These are phyloP conservation scores for Knoxdaviesia proteae DNA, from an alignment of 2,329 filamentous ascomycete species.

Conservation along the genomic window DNA sequence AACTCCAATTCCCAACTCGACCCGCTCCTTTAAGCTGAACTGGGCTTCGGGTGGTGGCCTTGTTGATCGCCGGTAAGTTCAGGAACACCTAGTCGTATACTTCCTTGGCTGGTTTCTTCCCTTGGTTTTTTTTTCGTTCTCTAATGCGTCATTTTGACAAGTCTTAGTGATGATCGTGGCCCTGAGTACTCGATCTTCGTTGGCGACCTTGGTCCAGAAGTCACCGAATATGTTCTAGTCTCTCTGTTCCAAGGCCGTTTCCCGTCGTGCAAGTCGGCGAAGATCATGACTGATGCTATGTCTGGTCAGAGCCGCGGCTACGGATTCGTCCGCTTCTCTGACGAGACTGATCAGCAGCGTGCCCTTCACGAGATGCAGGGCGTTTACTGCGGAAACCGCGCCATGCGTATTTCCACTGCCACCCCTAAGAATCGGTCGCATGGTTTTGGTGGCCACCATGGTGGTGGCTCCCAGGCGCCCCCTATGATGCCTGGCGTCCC, in stretches of 20 bases:
- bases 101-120: background rate
- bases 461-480: constrained; percentile 18
- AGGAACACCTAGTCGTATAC: background rate
- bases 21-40: constrained; percentile 94
- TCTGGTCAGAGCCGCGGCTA: constrained; percentile 95
- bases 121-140: background rate
- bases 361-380: constrained; percentile 97
- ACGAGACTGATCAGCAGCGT: constrained; percentile 88
- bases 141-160: constrained; percentile 5
- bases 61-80: constrained; percentile 64
- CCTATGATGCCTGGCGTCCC: constrained; percentile 25
- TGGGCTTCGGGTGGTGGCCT: constrained; percentile 95
- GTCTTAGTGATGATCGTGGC: constrained; percentile 65
- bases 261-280: constrained; percentile 94
- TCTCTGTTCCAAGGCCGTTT: constrained; percentile 94
- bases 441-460: constrained; percentile 15
- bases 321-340: constrained; percentile 91
- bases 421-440: constrained; percentile 73
- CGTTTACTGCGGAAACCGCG: constrained; percentile 94
- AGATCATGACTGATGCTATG: constrained; percentile 99
- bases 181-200: constrained; percentile 97
- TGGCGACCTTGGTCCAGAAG: constrained; percentile 89
- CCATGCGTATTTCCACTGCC: constrained; percentile 95
- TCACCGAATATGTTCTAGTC: constrained; percentile 95
- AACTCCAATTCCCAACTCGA: constrained; percentile 76